These are phyloP conservation scores for Skeletonema costatum DNA, from an alignment of 108 stramenopile genomes.

Conservation along the genomic window DNA sequence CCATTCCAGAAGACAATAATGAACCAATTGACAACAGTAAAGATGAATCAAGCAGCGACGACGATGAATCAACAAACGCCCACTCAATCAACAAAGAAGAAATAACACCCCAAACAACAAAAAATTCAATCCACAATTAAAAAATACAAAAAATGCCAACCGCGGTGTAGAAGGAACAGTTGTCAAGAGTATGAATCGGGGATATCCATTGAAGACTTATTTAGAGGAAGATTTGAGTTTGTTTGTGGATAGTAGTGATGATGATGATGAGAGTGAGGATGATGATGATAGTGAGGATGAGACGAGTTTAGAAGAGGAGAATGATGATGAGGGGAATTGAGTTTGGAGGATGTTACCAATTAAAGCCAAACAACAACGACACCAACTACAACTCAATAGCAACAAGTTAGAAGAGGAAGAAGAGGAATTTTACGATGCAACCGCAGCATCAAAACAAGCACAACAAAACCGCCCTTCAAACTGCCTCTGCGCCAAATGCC, in stretches of 20 bases:
- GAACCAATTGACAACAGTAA: too few relatives aligned
- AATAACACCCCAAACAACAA: too few relatives aligned
- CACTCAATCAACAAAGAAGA: too few relatives aligned
- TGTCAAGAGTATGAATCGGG: constrained; percentile 19
- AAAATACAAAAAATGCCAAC: background rate
- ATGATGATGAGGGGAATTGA: background rate
- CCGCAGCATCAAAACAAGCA: background rate
- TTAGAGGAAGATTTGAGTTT: background rate
- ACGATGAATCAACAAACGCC: too few relatives aligned
- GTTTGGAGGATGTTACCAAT: background rate
- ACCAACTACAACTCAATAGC: background rate
- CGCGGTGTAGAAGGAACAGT: constrained; percentile 6
- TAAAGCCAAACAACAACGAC: background rate
- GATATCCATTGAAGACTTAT: constrained; percentile 10
- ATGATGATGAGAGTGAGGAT: constrained; percentile 16
- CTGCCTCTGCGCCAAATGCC: background rate
- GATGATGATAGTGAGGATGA: constrained; percentile 7
- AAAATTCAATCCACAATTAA: background rate
- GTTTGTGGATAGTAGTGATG: background rate
- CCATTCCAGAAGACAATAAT: too few relatives aligned
- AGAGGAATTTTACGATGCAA: background rate
- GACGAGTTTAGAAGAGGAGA: background rate
- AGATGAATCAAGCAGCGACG: too few relatives aligned
- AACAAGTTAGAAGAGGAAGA: background rate
- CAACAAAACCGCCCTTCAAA: background rate